Base-by-base conservation (phyloP, 2,329 filamentous ascomycete genomes). In the Colletotrichum orbiculare region DNA sequence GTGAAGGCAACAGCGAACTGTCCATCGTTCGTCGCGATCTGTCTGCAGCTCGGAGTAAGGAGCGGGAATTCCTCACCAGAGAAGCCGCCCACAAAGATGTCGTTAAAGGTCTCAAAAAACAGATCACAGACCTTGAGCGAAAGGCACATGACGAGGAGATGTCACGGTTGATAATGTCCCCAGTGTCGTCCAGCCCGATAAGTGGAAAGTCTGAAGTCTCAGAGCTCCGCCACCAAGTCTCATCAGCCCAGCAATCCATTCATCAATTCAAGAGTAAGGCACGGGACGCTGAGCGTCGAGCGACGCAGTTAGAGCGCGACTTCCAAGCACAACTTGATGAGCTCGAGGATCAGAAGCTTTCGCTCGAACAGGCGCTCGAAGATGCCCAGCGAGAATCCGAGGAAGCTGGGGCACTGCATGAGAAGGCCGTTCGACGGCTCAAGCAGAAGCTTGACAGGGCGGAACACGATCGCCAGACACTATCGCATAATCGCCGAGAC, bases 121-220 rank as follows among this genome's bases (percentile, higher is more conserved):
- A 89, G 62, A 84, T 93, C 53, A 80, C 84, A 2, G 87, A 91
- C 41, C 82, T 93, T 13, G 90, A 93, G 73, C 85, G 85, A 45
- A 86, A 90, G 64, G 81, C 90, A 5, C 89, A 91, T 69, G 88
- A 93, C 63, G 82, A 85, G 6, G 84, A 88, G 49, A 82, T 88
- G 45, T 83, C 84, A 15, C 81, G 80, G 10, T 73, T 87, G 34
- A 75, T 78, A 25, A 68, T 71, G 41, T 81, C 82, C 11, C 81
- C 82, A 3, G 79, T 76, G 33, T 78, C 82, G 2, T 86, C 85
- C 8, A 79, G 79, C 52, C 81, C 81, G n/a, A 85, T 85, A 2
- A 83, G 77, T 13, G 80, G 80, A 42, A 85, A 87, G 62, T 82
- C 82, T 17, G 89, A 91, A 72, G 72, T 90, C 9, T 78, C 81